Evolutionary conservation across 306 rosid genomes (phyloP), one percentile per base, ranked within the genome.

Genomic region (Malus sylvestris): DNA sequence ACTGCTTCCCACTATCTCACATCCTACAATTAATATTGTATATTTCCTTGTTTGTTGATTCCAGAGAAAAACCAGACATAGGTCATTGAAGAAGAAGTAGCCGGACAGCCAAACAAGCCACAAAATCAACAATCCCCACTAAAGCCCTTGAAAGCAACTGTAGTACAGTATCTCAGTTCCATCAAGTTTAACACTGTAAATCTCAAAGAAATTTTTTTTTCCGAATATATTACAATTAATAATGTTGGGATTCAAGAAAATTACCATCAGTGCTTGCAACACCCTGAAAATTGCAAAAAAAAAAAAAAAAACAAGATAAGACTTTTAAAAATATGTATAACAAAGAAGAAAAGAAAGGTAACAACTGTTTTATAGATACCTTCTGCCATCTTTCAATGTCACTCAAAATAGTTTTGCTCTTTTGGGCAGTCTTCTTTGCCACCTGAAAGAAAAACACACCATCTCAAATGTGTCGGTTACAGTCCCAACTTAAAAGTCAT

Each of bases 331-430:
- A 63, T 53, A 2, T 53, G 33, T 30, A 70, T 1, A 38, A 57
- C 20, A 58, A 57, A 53, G 46, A 35, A 35, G 35, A 30, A 45
- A 51, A 59, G 60, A 49, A 27, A 33, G 8, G 27, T 62, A 77
- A 65, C 67, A 72, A 61, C n/a, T 33, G 62, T 58, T 65, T 76
- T n/a, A 45, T 35, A 23, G 55, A 30, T 85, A 96, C 99, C 97
- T 96, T 96, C 88, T 96, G 99, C 99, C 99, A 89, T 81, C 99
- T 81, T 85, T 95, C 99, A 75, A 96, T 88, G 73, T 95, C 99
- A 68, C 97, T 92, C 90, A 96, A 81, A 78, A 91, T 88, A 51
- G 88, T 89, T 86, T 87, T 92, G 58, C 97, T 91, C 79, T 78
- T 96, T 75, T 90, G 97, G 29, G 99, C 98, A 29, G 99, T 96